A percentile compares a stretch with the other conserved stretches of the same genome.
Conservation (phyloP, 441 rosid genomes). For the Daphne laureola region DNA sequence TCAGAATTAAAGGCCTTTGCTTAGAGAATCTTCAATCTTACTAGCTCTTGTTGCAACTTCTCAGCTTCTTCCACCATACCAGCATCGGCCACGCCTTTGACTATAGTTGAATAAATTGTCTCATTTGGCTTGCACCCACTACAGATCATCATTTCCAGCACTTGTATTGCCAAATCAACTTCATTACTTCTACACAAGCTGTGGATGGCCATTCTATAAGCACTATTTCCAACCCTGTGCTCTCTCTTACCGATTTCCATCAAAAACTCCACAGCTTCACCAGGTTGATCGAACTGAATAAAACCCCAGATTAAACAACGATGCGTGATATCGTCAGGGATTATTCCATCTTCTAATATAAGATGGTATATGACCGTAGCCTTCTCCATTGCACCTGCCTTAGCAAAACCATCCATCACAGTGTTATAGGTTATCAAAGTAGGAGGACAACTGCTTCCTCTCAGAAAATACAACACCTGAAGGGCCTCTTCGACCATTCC, state of each 20-base stretch:
- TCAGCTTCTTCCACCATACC: conserved; percentile 65
- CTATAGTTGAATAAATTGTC: conserved; percentile 27
- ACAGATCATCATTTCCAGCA: conserved; percentile 63
- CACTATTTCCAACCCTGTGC: conserved; percentile 35
- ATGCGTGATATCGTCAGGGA: conserved; percentile 71
- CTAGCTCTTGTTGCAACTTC: conserved; percentile 44
- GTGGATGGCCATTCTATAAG: conserved; percentile 42
- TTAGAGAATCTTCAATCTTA: conserved; percentile 33
- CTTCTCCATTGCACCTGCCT: conserved; percentile 40
- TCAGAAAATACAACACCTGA: conserved; percentile 36
- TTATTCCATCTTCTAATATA: conserved; percentile 46
- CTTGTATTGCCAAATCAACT: conserved; percentile 56
- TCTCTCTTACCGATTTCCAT: conserved; percentile 45
- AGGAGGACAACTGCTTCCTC: conserved; percentile 41
- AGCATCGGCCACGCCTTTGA: conserved; percentile 46
- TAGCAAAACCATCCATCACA: conserved; percentile 58
- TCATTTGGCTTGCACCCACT: conserved; percentile 45
- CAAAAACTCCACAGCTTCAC: conserved; percentile 50
- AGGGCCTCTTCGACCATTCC: conserved; percentile 62
- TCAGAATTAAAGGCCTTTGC: conserved; percentile 11
- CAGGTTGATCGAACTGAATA: conserved; percentile 35
- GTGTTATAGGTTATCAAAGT: conserved; percentile 63
- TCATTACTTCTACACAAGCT: conserved; percentile 51
- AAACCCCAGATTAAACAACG: conserved; percentile 64
- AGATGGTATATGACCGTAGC: conserved; percentile 43